These are phyloP conservation scores for Paramecium primaurelia DNA, from an alignment of 73 alveolate species.

Conservation along the genomic window DNA sequence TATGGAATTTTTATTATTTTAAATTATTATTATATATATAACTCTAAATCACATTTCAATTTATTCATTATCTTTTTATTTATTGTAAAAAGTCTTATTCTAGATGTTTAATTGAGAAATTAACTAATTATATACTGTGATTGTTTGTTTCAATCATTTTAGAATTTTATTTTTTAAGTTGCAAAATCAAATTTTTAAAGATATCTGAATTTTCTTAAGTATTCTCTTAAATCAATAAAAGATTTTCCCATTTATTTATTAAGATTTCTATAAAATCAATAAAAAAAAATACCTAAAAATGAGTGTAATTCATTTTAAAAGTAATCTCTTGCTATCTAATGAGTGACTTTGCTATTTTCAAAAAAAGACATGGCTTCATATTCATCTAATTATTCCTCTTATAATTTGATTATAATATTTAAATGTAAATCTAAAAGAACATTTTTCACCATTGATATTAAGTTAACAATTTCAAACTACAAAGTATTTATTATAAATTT, in stretches of 20 bases:
- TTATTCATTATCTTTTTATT: background rate
- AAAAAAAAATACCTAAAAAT: background rate
- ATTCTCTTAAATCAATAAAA: background rate
- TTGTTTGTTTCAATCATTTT: background rate
- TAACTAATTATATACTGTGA: background rate
- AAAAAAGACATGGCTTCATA: background rate
- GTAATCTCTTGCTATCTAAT: background rate
- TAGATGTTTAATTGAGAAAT: background rate
- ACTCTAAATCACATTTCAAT: background rate
- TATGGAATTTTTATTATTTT: background rate
- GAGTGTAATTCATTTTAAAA: background rate
- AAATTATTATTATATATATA: background rate
- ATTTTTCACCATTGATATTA: background rate
- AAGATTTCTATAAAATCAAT: background rate
- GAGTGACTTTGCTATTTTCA: slow-evolving; percentile 1
- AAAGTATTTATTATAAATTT: background rate
- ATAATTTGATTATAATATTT: background rate
- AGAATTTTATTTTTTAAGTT: background rate
- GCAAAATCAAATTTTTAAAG: background rate
- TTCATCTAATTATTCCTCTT: background rate
- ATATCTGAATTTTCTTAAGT: background rate
- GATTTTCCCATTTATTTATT: background rate
- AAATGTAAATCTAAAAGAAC: background rate
- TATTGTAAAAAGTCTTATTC: background rate
- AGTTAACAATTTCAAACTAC: background rate